A percentile compares a stretch with the other conserved stretches of the same genome.
Evolutionary conservation across 495 filamentous ascomycete species (phyloP).

Genomic region (Annulohypoxylon maeteangense): DNA sequence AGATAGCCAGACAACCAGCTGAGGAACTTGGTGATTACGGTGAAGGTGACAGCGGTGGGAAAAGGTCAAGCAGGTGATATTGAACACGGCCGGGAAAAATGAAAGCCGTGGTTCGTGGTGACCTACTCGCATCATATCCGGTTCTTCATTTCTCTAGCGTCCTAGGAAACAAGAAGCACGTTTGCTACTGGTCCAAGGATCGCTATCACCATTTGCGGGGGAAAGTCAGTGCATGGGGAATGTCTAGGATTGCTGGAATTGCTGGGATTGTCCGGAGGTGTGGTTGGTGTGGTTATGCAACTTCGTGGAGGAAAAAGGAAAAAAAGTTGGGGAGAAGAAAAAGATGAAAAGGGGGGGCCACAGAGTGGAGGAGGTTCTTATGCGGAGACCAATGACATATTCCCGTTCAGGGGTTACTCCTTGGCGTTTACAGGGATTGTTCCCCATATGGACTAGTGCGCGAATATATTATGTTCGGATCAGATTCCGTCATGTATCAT

Average conservation of each 20-base stretch:
- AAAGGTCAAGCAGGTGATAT: neutral
- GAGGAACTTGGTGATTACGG: neutral
- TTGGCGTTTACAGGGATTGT: neutral
- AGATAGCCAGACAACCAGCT: neutral
- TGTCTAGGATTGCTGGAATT: conserved; percentile 3
- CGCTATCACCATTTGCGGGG: conserved; percentile 33
- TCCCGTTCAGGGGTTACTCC: neutral
- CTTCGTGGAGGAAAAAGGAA: conserved; percentile 13
- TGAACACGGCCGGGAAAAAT: conserved; percentile 9
- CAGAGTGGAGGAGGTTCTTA: conserved; percentile 17
- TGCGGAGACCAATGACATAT: conserved; percentile 37
- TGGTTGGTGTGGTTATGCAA: neutral
- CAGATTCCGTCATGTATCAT: neutral
- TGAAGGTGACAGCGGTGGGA: neutral
- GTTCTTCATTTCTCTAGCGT: conserved; percentile 8
- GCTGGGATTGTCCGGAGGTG: neutral
- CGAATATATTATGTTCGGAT: neutral
- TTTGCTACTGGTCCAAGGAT: conserved; percentile 2
- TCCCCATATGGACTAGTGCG: neutral
- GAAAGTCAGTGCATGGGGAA: conserved; percentile 22
- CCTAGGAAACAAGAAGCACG: neutral
- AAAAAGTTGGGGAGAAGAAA: conserved; percentile 34
- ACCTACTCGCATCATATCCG: conserved; percentile 14
- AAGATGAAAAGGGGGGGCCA: neutral
- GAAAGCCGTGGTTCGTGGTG: neutral